Evolutionary conservation across 148 eudicot species (phyloP).

Genomic region (Cornus florida): DNA sequence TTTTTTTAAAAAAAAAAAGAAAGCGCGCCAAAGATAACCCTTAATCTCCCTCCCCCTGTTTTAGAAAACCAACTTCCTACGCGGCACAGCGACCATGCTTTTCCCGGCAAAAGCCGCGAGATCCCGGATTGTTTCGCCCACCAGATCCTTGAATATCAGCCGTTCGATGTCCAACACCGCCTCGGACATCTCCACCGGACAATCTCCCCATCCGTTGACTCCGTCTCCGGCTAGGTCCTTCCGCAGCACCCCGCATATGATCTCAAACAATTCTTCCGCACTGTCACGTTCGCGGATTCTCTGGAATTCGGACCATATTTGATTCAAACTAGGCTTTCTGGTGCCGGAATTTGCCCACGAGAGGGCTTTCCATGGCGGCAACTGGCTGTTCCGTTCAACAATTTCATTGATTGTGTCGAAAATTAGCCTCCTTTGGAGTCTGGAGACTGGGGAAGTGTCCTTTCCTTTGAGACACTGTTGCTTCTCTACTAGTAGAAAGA

Average conservation of each 20-base stretch:
- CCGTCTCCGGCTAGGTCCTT: conserved; percentile 72
- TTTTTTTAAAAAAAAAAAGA: neutral
- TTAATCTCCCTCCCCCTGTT: conserved; percentile 4
- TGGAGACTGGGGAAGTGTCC: conserved; percentile 51
- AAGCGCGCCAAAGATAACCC: conserved; percentile 39
- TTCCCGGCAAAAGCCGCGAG: conserved; percentile 41
- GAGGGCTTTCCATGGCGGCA: conserved; percentile 72
- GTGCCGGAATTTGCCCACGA: neutral
- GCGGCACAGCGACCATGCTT: conserved; percentile 27
- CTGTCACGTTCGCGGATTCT: conserved; percentile 45
- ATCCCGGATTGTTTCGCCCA: conserved; percentile 70
- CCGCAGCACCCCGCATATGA: conserved; percentile 63
- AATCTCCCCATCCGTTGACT: conserved; percentile 63
- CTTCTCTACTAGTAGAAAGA: conserved; percentile 65
- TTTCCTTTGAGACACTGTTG: conserved; percentile 56
- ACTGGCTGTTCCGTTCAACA: conserved; percentile 42
- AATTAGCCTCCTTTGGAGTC: conserved; percentile 58
- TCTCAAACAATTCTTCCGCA: conserved; percentile 62
- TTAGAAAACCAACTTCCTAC: conserved; percentile 85
- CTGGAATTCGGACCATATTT: conserved; percentile 64
- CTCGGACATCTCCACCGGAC: conserved; percentile 69
- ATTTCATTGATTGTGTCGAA: conserved; percentile 64
- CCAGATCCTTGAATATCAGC: conserved; percentile 78
- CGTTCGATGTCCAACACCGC: conserved; percentile 80
- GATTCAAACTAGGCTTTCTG: conserved; percentile 22